phyloP scores from a whole-genome alignment of 805 yeast genomes.

The Saturnispora serradocipensis region DNA sequence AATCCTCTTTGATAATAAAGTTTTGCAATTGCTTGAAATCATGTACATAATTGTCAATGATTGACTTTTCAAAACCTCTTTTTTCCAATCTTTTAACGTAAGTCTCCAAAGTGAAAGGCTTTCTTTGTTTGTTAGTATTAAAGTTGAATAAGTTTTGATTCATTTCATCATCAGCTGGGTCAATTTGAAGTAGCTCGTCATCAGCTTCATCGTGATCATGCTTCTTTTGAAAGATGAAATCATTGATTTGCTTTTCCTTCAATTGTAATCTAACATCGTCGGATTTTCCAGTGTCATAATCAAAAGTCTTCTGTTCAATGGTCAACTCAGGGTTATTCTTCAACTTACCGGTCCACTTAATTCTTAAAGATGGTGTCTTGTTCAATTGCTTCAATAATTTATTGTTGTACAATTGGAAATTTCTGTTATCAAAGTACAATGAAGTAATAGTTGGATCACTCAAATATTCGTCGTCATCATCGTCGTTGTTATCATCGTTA shows the following conservation, averaged over 20 bases:
- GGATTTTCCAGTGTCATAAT: slow-evolving; percentile 37
- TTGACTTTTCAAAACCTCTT: slow-evolving; percentile 45
- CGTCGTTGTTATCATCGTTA: slow-evolving; percentile 34
- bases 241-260: slow-evolving; percentile 75
- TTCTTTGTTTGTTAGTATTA: slow-evolving; percentile 18
- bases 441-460: slow-evolving; percentile 80
- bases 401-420: slow-evolving; percentile 78
- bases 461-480: slow-evolving; percentile 40
- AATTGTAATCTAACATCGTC: slow-evolving; percentile 55
- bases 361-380: slow-evolving; percentile 64
- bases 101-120: slow-evolving; percentile 31
- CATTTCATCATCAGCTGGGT: slow-evolving; percentile 21
- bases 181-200: slow-evolving; percentile 32
- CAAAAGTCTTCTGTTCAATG: slow-evolving; percentile 71
- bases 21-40: slow-evolving; percentile 53
- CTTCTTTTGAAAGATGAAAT: slow-evolving; percentile 38
- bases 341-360: slow-evolving; percentile 87
- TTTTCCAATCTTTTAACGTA: slow-evolving; percentile 53
- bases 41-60: slow-evolving; percentile 41
- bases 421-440: slow-evolving; percentile 75
- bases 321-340: slow-evolving; percentile 67
- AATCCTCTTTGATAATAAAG: slow-evolving; percentile 52
- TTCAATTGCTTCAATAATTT: slow-evolving; percentile 59
- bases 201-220: slow-evolving; percentile 4
- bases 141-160: slow-evolving; percentile 6